Evolutionary conservation across 2,329 filamentous ascomycete species (phyloP), one percentile per base, ranked within the genome.

Genomic region (Drechmeria coniospora): DNA sequence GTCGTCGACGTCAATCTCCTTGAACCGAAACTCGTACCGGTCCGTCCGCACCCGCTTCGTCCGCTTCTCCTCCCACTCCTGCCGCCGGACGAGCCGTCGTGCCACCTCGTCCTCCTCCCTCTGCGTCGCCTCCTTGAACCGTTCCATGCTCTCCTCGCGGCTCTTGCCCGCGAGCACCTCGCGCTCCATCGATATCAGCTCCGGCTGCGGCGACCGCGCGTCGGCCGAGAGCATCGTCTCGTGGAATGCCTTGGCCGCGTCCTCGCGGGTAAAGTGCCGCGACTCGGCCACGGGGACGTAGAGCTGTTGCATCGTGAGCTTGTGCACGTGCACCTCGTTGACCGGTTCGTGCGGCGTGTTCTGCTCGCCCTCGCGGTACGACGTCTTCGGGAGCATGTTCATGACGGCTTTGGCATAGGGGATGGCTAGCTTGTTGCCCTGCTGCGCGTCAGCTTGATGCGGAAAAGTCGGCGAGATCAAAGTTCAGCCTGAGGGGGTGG

Each of bases 371-470:
- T 30, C 62, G 61, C 34, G 64, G 52, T 45, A 74, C 48, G 57
- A 56, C n/a, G 72, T 80, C 30, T 65, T 65, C 3, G 83, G 84
- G 5, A 95, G 60, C 84, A 94, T 92, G 19, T 59, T 56, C 41
- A 82, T 62, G 15, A 95, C 64, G 8, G 83, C 80, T 32, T 68
- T 67, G 15, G 77, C 65, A 51, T 94, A 94, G 9, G 81, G 76
- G 15, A 59, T 65, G 3, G 84, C 84, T 21, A 92, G 56, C 34
- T 62, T 65, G 59, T 87, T 84, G 32, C 72, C 74, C 87, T 93
- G 34, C 40, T 34, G 32, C 16, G 27, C 11, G 18, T 31, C n/a
- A 35, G 31, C 25, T 11, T 5, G 12, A 21, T 11, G 5, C 10
- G 20, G 20, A 21, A 9, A 21, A 11, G 20, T 6, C 5, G 20